Conservation (phyloP, 345 rosid genomes). For the Angophora floribunda region DNA sequence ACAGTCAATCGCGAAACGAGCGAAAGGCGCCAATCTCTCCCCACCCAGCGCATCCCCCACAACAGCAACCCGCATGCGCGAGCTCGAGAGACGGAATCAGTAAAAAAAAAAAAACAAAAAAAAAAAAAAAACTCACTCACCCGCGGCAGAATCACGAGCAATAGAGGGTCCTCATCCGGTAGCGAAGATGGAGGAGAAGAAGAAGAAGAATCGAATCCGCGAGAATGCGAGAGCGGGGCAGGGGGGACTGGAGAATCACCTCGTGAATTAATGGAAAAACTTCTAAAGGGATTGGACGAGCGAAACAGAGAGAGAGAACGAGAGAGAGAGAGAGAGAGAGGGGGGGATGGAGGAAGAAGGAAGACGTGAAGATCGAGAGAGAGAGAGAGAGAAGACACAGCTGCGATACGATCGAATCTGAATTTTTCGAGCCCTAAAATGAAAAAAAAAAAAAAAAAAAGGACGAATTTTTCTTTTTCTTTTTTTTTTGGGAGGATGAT, state of each 20-base stretch:
- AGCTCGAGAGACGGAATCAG: not conserved
- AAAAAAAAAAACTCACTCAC: not conserved
- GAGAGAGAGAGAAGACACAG: not conserved
- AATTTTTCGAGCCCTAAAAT: not conserved
- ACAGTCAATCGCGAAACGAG: not conserved
- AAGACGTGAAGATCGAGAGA: not conserved
- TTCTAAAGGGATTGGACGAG: not conserved
- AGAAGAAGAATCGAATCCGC: not conserved
- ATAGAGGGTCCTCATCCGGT: not conserved
- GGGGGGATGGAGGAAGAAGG: not conserved
- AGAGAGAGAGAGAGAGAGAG: too few species aligned
- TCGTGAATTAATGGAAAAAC: not conserved
- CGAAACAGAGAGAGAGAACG: not conserved
- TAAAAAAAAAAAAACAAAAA: not conserved
- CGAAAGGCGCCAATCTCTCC: not conserved
- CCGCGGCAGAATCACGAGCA: not conserved
- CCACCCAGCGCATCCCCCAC: not conserved
- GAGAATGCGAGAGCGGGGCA: not conserved
- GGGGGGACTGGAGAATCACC: not conserved
- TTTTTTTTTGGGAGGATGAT: not conserved
- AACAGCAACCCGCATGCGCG: not conserved
- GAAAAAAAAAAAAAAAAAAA: not conserved
- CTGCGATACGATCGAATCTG: not conserved
- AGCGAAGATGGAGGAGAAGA: not conserved
- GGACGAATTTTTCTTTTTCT: not conserved